phyloP scores from a whole-genome alignment of 2,329 filamentous ascomycete species.

The Aspergillus sp. region DNA sequence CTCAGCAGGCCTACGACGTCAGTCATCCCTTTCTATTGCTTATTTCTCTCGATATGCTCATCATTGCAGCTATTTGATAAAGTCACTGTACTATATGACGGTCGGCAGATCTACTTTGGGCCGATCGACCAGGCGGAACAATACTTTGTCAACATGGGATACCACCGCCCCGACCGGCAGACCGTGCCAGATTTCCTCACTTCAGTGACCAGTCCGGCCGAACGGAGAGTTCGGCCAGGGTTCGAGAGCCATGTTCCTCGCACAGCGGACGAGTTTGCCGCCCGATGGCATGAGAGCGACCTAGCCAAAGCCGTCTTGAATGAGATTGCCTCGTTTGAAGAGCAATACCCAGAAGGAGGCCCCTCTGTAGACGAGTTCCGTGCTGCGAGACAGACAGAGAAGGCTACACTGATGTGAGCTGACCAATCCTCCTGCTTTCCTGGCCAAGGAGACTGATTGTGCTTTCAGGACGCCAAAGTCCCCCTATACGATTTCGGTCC shows the following conservation, averaged over 20 bases:
- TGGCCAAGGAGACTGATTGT: constrained; percentile 40
- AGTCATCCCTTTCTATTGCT: background rate
- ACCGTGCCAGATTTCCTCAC: constrained; percentile 9
- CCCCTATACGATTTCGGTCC: constrained; percentile 78
- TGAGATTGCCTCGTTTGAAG: constrained; percentile 11
- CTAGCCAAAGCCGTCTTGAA: constrained; percentile 4
- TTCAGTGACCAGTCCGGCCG: constrained; percentile 39
- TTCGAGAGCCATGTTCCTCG: constrained; percentile 52
- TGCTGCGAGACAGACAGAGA: constrained; percentile 1
- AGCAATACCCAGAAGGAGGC: constrained; percentile 2
- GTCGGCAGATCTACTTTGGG: constrained; percentile 7
- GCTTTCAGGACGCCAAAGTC: constrained; percentile 59
- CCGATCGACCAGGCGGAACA: background rate
- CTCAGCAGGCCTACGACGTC: constrained; percentile 10
- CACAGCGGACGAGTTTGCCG: constrained; percentile 69
- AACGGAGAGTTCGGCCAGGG: constrained; percentile 11
- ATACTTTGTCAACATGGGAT: constrained; percentile 10
- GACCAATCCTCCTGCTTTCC: too few species aligned
- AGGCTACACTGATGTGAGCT: constrained; percentile 9
- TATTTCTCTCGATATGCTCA: background rate
- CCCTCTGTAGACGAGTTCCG: constrained; percentile 26
- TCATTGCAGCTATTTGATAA: constrained; percentile 1
- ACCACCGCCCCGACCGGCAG: constrained; percentile 1
- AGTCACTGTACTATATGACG: constrained; percentile 4
- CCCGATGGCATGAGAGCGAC: constrained; percentile 55